Conservation (phyloP, 306 rosid species). For the Cucurbita moschata region DNA sequence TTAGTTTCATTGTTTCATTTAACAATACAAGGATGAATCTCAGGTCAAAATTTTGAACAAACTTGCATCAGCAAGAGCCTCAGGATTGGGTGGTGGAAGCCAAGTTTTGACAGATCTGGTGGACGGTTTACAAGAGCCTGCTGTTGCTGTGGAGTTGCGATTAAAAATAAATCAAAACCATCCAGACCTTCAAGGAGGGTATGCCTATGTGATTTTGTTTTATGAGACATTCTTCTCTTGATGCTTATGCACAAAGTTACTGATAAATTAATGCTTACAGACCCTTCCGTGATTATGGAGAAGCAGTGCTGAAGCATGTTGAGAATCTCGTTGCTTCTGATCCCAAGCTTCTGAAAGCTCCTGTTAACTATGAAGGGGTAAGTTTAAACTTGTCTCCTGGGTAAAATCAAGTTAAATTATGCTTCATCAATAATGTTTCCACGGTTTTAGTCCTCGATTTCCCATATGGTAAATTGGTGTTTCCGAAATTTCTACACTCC, state of each 20-base stretch:
- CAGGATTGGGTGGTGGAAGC: conserved; percentile 61
- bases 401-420: not conserved
- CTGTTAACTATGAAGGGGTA: conserved; percentile 85
- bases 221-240: not conserved
- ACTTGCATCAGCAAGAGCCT: conserved; percentile 83
- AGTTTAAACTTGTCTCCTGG: conserved; percentile 6
- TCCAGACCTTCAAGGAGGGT: conserved; percentile 87
- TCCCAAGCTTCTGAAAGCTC: conserved; percentile 60
- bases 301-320: conserved; percentile 66
- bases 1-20: not conserved
- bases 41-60: conserved; percentile 92
- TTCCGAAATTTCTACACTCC: no score
- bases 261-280: conserved; percentile 30
- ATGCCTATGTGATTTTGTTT: conserved; percentile 6
- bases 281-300: conserved; percentile 83
- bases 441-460: not conserved
- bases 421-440: not conserved
- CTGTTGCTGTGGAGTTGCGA: conserved; percentile 56
- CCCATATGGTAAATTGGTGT: not conserved
- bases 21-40: conserved; percentile 2
- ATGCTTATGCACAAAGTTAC: conserved; percentile 14
- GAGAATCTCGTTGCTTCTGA: conserved; percentile 42
- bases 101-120: conserved; percentile 67
- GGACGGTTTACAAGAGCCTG: conserved; percentile 73
- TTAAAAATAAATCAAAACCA: conserved; percentile 73